These are phyloP conservation scores for Aspergillus sp. DNA, from an alignment of 2,329 filamentous ascomycete genomes.

Conservation along the genomic window DNA sequence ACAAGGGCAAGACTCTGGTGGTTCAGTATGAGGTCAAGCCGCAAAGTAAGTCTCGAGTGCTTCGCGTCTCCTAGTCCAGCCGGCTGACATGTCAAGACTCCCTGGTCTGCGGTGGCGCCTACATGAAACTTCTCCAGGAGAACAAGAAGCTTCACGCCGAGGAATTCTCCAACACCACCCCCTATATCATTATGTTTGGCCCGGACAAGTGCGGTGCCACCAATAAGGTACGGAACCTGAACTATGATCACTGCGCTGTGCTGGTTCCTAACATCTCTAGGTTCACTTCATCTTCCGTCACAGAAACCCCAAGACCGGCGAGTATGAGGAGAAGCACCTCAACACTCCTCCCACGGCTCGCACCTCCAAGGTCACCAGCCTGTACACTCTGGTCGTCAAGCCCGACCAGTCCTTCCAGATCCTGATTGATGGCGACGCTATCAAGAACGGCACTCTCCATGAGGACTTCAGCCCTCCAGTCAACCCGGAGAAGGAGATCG, in stretches of 20 bases:
- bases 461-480: slow-evolving; percentile 91
- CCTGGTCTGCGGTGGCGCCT: slow-evolving; percentile 94
- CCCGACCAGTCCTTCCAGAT: slow-evolving; percentile 94
- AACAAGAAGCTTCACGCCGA: slow-evolving; percentile 95
- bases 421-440: slow-evolving; percentile 78
- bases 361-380: slow-evolving; percentile 82
- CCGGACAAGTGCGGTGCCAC: slow-evolving; percentile 98
- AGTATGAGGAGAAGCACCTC: slow-evolving; percentile 99
- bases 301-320: slow-evolving; percentile 99
- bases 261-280: slow-evolving; percentile 23
- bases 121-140: slow-evolving; percentile 97
- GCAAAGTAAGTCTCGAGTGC: slow-evolving; percentile 59
- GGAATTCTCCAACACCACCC: slow-evolving; percentile 94
- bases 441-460: slow-evolving; percentile 82
- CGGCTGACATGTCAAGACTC: slow-evolving; percentile 61
- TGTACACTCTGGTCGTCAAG: slow-evolving; percentile 94
- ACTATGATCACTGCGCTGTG: slow-evolving; percentile 1
- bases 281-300: slow-evolving; percentile 97
- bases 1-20: slow-evolving; percentile 93
- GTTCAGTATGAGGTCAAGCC: slow-evolving; percentile 99
- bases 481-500: slow-evolving; percentile 91
- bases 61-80: not conserved
- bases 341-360: slow-evolving; percentile 71
- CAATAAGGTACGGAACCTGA: slow-evolving; percentile 68
- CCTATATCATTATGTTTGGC: slow-evolving; percentile 99